phyloP scores from a whole-genome alignment of 2,329 filamentous ascomycete species.

The Diaporthe vaccinii region DNA sequence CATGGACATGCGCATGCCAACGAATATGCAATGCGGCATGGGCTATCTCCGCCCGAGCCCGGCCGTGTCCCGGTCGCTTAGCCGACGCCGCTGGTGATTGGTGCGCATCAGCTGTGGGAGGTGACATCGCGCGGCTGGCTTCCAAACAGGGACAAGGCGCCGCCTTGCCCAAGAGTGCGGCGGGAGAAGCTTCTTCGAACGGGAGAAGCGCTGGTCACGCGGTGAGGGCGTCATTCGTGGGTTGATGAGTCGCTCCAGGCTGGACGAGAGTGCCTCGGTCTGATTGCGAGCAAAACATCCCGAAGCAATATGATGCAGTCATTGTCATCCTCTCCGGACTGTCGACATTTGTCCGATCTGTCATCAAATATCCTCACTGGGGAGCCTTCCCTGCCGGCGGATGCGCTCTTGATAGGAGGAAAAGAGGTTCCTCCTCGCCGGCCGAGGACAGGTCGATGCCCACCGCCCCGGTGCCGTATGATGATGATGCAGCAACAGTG shows the following conservation, averaged over 20 bases:
- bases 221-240: constrained; percentile 12
- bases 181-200: constrained; percentile 1
- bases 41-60: constrained; percentile 34
- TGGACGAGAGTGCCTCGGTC: constrained; percentile 17
- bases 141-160: not conserved
- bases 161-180: not conserved
- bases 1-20: not conserved
- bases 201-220: not conserved
- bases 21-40: constrained; percentile 27
- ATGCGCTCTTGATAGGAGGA: constrained; percentile 40
- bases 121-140: constrained; percentile 30
- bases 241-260: constrained; percentile 1
- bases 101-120: constrained; percentile 35
- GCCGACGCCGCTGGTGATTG: constrained; percentile 36
- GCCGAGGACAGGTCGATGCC: constrained; percentile 12
- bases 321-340: not conserved
- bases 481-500: not conserved
- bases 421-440: constrained; percentile 32
- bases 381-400: not conserved
- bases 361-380: not conserved
- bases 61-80: constrained; percentile 11
- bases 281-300: not conserved
- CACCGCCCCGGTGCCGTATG: constrained; percentile 20
- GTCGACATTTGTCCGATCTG: not conserved
- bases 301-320: constrained; percentile 1